Conservation (phyloP, 495 filamentous ascomycete genomes). For the Tuber magnatum region DNA sequence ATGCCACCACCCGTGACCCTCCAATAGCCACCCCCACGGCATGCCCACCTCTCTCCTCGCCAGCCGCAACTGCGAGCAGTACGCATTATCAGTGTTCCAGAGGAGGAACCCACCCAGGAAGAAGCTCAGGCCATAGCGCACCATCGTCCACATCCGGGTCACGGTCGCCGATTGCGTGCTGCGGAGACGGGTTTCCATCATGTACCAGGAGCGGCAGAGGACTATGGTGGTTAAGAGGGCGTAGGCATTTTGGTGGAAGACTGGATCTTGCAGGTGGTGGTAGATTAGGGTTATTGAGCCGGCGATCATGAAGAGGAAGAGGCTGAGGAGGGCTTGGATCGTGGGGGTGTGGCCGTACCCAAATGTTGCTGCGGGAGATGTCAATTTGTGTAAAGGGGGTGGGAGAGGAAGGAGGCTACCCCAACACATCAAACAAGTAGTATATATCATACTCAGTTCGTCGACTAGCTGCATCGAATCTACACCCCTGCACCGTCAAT, state of each 20-base stretch:
- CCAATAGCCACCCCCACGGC: constrained; percentile 83
- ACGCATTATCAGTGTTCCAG: constrained; percentile 81
- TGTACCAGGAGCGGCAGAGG: constrained; percentile 73
- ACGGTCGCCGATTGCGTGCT: constrained; percentile 57
- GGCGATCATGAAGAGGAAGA: constrained; percentile 33
- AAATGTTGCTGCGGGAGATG: constrained; percentile 55
- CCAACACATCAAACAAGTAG: constrained; percentile 78
- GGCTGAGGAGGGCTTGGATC: constrained; percentile 54
- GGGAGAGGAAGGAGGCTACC: constrained; percentile 43
- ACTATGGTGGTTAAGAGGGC: constrained; percentile 70
- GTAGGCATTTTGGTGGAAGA: constrained; percentile 87
- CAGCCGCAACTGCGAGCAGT: constrained; percentile 60
- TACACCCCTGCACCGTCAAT: constrained; percentile 39
- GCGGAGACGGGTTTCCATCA: constrained; percentile 77
- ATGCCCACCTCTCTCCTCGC: constrained; percentile 69
- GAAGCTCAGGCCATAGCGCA: constrained; percentile 58
- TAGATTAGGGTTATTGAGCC: constrained; percentile 50
- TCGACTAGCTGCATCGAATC: constrained; percentile 97
- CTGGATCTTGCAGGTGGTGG: constrained; percentile 83
- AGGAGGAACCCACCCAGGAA: constrained; percentile 80
- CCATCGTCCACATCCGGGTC: constrained; percentile 69
- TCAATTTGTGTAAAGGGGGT: constrained; percentile 1
- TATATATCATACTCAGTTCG: constrained; percentile 97
- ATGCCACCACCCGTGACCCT: constrained; percentile 98
- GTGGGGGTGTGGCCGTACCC: constrained; percentile 56